These are phyloP conservation scores for Vanrija pseudolonga DNA, from an alignment of 1,284 basidiomycete species.

Conservation along the genomic window DNA sequence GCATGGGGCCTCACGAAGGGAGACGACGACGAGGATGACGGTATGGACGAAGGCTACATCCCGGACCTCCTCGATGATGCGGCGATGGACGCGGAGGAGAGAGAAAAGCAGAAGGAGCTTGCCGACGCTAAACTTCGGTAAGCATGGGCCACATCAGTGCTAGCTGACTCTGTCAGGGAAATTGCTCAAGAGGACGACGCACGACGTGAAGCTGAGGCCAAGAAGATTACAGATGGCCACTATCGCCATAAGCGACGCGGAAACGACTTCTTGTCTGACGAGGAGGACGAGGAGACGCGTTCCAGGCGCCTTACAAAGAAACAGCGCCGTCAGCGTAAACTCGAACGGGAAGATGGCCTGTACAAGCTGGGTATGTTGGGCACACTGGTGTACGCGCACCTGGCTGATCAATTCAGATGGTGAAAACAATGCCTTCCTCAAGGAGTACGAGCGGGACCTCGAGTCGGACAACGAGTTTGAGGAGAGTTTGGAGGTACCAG, in stretches of 20 bases:
- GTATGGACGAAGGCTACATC: constrained; percentile 28
- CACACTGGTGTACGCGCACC: not conserved
- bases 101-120: constrained; percentile 22
- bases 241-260: constrained; percentile 29
- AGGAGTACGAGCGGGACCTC: constrained; percentile 27
- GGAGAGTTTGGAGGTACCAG: not conserved
- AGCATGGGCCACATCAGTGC: constrained; percentile 1
- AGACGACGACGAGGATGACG: constrained; percentile 33
- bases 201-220: constrained; percentile 32
- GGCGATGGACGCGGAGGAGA: constrained; percentile 27
- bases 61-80: constrained; percentile 39
- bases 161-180: constrained; percentile 18
- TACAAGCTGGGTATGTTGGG: constrained; percentile 25
- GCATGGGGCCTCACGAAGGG: constrained; percentile 29
- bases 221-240: constrained; percentile 37
- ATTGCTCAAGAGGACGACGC: constrained; percentile 35
- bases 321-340: constrained; percentile 22
- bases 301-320: constrained; percentile 22
- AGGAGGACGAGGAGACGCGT: constrained; percentile 26
- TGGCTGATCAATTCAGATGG: constrained; percentile 12
- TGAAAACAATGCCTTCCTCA: constrained; percentile 31
- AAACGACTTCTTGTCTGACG: constrained; percentile 32
- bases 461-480: constrained; percentile 36
- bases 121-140: constrained; percentile 35
- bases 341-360: constrained; percentile 30